Percentiles rank a stretch among this genome's conserved stretches.
Evolutionary conservation across 2,329 filamentous ascomycete species (phyloP).

Genomic region (Xylaria sp.): DNA sequence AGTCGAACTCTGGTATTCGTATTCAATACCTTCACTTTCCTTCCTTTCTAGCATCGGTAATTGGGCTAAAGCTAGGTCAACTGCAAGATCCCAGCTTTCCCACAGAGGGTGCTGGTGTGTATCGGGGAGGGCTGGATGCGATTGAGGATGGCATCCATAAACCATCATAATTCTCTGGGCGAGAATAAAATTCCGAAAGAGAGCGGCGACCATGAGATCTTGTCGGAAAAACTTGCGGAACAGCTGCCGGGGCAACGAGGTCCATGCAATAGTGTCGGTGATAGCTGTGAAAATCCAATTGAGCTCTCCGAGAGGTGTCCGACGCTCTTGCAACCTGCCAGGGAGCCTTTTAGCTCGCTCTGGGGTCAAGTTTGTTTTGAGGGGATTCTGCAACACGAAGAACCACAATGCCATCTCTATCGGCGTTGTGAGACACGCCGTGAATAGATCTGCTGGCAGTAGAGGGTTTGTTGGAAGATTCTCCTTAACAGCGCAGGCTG

Average conservation of each 20-base stretch:
- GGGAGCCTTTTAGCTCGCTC: conserved; percentile 89
- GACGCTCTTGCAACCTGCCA: conserved; percentile 86
- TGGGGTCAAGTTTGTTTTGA: conserved; percentile 70
- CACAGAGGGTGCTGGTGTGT: conserved; percentile 94
- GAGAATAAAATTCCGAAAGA: conserved; percentile 95
- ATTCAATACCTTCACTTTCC: conserved; percentile 74
- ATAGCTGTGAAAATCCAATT: conserved; percentile 99
- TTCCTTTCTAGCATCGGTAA: conserved; percentile 83
- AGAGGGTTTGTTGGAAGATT: conserved; percentile 93
- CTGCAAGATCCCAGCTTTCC: conserved; percentile 96
- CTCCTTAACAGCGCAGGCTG: conserved; percentile 88
- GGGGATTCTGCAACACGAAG: conserved; percentile 91
- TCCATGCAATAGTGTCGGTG: conserved; percentile 98
- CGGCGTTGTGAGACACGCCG: conserved; percentile 91
- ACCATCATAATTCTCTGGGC: conserved; percentile 95
- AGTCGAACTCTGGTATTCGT: conserved; percentile 91
- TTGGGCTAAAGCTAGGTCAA: conserved; percentile 92
- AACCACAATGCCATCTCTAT: conserved; percentile 98
- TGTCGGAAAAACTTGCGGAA: conserved; percentile 98
- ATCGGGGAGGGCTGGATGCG: conserved; percentile 88
- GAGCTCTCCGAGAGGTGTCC: conserved; percentile 91
- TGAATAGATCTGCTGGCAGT: conserved; percentile 93
- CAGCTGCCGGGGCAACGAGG: conserved; percentile 83
- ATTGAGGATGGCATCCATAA: conserved; percentile 94
- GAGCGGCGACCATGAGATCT: conserved; percentile 97